Evolutionary conservation across 129 eudicot genomes (phyloP), one percentile per base, ranked within the genome.

Genomic region (Flaveria robusta): DNA sequence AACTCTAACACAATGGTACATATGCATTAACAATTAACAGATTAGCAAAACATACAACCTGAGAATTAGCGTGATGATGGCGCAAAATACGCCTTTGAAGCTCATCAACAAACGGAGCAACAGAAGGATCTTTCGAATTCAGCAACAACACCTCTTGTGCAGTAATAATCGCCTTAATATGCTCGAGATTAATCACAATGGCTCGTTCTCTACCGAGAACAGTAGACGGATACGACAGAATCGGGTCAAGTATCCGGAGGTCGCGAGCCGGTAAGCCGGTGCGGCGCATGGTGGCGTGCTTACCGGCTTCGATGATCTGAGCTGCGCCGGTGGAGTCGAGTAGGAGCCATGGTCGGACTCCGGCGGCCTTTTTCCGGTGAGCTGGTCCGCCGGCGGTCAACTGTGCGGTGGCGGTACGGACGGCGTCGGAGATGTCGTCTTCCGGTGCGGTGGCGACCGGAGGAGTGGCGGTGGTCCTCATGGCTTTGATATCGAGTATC

Each of bases 201-300:
- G 81, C 85, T 0, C 85, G 76, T 75, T 81, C 84, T 68, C 84
- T 86, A 2, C 97, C 98, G 34, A 93, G 75, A 0, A 93, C 93
- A 2, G 96, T 93, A 18, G 97, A 90, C 0, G 98, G 98, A 67
- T 91, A 93, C 0, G 97, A 93, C 7, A 93, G 74, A 1, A 93
- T 83, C 22, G 97, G 98, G 60, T 93, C 98, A 1, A 93, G 90
- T 70, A 93, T 86, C 5, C 98, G 89, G 18, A 93, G 91, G 79
- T 93, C 98, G 16, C 98, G 98, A 1, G 98, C 98, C 43, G 98
- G 97, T 11, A 93, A 88, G 5, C 93, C 96, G 0, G 98, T 93
- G 1, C 96, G 85, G 59, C 97, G 86, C 98, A 93, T 93, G 76
- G 89, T 87, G 45, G 96, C 84, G 63, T 93, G 98, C 49, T 93